Percentiles rank a stretch among this genome's conserved stretches.
phyloP scores from a whole-genome alignment of 2,329 filamentous ascomycete genomes.

The Fusarium avenaceum region DNA sequence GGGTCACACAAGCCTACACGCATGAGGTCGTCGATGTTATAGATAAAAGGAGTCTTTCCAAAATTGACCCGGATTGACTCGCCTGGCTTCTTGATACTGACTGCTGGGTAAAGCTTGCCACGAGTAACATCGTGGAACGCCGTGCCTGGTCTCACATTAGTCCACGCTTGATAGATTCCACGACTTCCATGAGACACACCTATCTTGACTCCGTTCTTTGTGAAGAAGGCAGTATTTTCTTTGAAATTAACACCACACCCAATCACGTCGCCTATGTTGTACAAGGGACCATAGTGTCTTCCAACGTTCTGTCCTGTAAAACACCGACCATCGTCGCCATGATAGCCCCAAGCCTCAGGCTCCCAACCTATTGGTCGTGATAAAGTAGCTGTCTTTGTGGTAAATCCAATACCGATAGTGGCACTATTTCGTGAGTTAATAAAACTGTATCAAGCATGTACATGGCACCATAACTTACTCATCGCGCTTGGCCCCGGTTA shows the following conservation, averaged over 20 bases:
- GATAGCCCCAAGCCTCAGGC: slow-evolving; percentile 76
- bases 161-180: neutral
- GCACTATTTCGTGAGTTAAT: slow-evolving; percentile 57
- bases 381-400: slow-evolving; percentile 65
- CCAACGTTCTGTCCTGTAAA: slow-evolving; percentile 70
- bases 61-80: slow-evolving; percentile 76
- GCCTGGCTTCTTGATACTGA: slow-evolving; percentile 75
- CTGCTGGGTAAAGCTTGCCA: slow-evolving; percentile 74
- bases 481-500: slow-evolving; percentile 65
- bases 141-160: slow-evolving; percentile 61
- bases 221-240: slow-evolving; percentile 75
- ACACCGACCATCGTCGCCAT: slow-evolving; percentile 75
- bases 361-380: slow-evolving; percentile 75
- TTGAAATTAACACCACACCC: slow-evolving; percentile 77
- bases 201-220: slow-evolving; percentile 71
- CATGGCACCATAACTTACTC: slow-evolving; percentile 62
- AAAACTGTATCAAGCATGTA: neutral
- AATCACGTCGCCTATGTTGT: slow-evolving; percentile 69
- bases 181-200: slow-evolving; percentile 57
- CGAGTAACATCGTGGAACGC: slow-evolving; percentile 77
- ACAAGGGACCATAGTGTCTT: slow-evolving; percentile 69
- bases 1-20: slow-evolving; percentile 64
- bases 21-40: slow-evolving; percentile 90
- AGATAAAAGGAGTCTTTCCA: slow-evolving; percentile 83
- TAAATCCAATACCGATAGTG: slow-evolving; percentile 74